These are phyloP conservation scores for Holtermannia corniformis DNA, from an alignment of 768 basidiomycete species.

Conservation along the genomic window DNA sequence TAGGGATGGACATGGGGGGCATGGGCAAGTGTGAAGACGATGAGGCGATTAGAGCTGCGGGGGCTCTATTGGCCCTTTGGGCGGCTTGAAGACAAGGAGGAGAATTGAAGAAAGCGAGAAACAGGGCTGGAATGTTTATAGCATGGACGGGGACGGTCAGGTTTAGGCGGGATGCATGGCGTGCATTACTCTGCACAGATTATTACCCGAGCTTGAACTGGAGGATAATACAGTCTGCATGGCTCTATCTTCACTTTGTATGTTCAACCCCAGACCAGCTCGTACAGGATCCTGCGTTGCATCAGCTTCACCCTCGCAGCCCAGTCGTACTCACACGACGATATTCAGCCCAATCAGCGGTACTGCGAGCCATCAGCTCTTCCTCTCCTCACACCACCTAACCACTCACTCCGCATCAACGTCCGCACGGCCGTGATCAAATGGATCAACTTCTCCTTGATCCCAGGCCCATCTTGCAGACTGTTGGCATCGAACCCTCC, in stretches of 20 bases:
- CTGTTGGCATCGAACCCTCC: conserved; percentile 25
- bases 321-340: conserved; percentile 47
- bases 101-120: not conserved
- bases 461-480: conserved; percentile 49
- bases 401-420: conserved; percentile 87
- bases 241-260: not conserved
- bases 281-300: conserved; percentile 57
- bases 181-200: too few species aligned
- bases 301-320: not conserved
- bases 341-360: conserved; percentile 83
- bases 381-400: not conserved
- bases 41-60: not conserved
- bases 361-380: conserved; percentile 50
- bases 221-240: not conserved
- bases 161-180: not conserved
- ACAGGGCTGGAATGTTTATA: not conserved
- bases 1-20: conserved; percentile 8
- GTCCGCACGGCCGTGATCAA: conserved; percentile 92
- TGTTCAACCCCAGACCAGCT: conserved; percentile 55
- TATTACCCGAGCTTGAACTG: too few species aligned
- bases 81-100: conserved; percentile 14
- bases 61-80: conserved; percentile 11
- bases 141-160: not conserved
- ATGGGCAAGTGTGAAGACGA: too few species aligned
- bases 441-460: conserved; percentile 80